Percentiles rank a stretch among this genome's conserved stretches.
These are phyloP conservation scores for Podospora bellae-mahoneyi DNA, from an alignment of 495 filamentous ascomycete genomes.

Conservation along the genomic window DNA sequence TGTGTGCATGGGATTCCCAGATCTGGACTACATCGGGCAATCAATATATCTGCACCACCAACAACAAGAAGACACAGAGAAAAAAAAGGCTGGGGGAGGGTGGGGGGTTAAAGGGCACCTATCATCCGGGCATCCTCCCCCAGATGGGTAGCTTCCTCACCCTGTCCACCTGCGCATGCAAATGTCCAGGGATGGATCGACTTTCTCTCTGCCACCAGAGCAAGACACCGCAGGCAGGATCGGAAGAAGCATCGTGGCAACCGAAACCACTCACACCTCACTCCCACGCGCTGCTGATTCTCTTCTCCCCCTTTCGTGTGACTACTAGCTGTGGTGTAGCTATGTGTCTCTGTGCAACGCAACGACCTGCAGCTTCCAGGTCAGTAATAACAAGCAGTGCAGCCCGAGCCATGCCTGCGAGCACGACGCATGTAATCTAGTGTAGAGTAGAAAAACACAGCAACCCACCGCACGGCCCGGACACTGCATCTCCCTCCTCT, in stretches of 20 bases:
- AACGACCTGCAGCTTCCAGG: slow-evolving; percentile 11
- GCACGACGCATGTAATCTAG: neutral
- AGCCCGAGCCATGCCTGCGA: slow-evolving; percentile 1
- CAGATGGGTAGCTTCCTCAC: neutral
- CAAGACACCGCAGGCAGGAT: slow-evolving; percentile 13
- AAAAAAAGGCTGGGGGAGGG: neutral
- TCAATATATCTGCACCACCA: neutral
- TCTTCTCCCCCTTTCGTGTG: slow-evolving; percentile 14
- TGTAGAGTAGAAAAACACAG: neutral
- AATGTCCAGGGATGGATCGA: neutral
- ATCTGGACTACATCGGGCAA: neutral
- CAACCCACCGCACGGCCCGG: neutral
- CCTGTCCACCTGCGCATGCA: neutral
- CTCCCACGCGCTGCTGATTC: neutral
- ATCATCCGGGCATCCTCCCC: too few species aligned
- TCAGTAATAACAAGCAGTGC: slow-evolving; percentile 1
- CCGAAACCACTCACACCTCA: neutral
- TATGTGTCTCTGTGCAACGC: slow-evolving; percentile 21
- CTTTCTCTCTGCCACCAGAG: neutral
- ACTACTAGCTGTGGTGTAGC: slow-evolving; percentile 5
- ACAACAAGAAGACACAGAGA: neutral
- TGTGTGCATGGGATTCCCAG: neutral
- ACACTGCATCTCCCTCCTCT: neutral
- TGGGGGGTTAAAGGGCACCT: too few species aligned
- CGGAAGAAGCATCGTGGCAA: slow-evolving; percentile 25